A percentile compares a stretch with the other conserved stretches of the same genome.
These are phyloP conservation scores for Yamadazyma philogaea DNA, from an alignment of 805 yeast genomes.

Conservation along the genomic window DNA sequence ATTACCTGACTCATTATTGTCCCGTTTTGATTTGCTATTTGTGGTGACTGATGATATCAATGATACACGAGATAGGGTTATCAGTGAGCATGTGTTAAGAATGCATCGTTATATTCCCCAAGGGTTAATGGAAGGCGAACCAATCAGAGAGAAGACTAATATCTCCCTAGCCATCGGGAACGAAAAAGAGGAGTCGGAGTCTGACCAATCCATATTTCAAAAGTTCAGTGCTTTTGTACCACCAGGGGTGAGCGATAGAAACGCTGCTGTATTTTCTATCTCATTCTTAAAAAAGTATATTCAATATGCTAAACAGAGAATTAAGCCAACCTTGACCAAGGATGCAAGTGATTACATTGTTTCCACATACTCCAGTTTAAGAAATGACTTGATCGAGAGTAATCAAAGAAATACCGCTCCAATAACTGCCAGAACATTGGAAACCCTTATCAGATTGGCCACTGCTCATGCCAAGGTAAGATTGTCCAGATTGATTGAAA, in stretches of 20 bases:
- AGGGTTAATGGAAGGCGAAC: conserved; percentile 90
- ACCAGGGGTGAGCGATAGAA: conserved; percentile 57
- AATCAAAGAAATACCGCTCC: conserved; percentile 84
- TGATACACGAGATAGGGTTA: conserved; percentile 76
- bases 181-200: conserved; percentile 42
- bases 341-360: conserved; percentile 81
- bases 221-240: conserved; percentile 79
- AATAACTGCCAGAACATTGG: conserved; percentile 96
- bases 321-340: conserved; percentile 74
- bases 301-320: conserved; percentile 88
- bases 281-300: conserved; percentile 88
- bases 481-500: conserved; percentile 68
- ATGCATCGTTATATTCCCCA: conserved; percentile 89
- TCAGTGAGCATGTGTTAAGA: conserved; percentile 91
- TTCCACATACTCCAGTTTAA: conserved; percentile 69
- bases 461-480: conserved; percentile 98
- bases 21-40: conserved; percentile 93
- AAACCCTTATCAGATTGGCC: conserved; percentile 88
- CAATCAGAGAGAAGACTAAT: conserved; percentile 73
- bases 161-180: conserved; percentile 82
- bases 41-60: conserved; percentile 95
- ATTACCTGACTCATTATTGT: conserved; percentile 89
- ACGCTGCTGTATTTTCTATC: conserved; percentile 53
- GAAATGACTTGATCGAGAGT: conserved; percentile 65
- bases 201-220: conserved; percentile 69